Conservation (phyloP, 1,139 yeast species). For the Blastobotrys elegans region DNA sequence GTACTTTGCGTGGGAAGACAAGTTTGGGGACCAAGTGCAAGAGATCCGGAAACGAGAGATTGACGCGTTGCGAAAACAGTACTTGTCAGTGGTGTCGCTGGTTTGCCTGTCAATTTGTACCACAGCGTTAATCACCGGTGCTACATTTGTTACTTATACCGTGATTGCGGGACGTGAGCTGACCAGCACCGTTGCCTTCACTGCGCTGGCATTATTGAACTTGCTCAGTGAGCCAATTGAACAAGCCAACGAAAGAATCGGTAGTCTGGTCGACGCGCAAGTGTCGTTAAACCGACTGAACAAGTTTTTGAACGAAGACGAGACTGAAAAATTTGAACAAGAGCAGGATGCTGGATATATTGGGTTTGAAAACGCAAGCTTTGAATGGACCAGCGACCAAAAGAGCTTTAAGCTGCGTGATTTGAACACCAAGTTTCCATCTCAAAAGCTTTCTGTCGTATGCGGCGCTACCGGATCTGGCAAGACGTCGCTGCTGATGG, state of each 20-base stretch:
- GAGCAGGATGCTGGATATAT: constrained; percentile 44
- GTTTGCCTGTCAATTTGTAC: constrained; percentile 44
- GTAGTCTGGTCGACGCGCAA: constrained; percentile 76
- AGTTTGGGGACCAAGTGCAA: constrained; percentile 66
- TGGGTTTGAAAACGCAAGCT: constrained; percentile 72
- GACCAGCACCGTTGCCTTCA: constrained; percentile 89
- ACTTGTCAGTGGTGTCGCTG: constrained; percentile 60
- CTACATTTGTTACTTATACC: constrained; percentile 75
- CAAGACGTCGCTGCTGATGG: constrained; percentile 83
- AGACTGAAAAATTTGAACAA: constrained; percentile 64
- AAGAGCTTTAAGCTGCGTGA: constrained; percentile 34
- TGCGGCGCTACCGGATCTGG: constrained; percentile 96
- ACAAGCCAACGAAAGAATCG: constrained; percentile 80
- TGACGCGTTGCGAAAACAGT: constrained; percentile 50
- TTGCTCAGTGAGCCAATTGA: constrained; percentile 81
- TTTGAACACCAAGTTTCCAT: constrained; percentile 58
- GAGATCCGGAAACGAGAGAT: constrained; percentile 72
- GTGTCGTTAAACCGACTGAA: constrained; percentile 85
- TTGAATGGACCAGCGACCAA: constrained; percentile 53
- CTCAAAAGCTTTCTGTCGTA: constrained; percentile 74
- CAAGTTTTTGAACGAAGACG: constrained; percentile 70
- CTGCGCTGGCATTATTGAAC: constrained; percentile 79
- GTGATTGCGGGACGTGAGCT: constrained; percentile 60
- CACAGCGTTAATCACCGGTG: constrained; percentile 73
- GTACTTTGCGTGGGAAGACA: constrained; percentile 93